Base-by-base conservation (phyloP, 768 basidiomycete species). In the Leucogyrophana mollusca region DNA sequence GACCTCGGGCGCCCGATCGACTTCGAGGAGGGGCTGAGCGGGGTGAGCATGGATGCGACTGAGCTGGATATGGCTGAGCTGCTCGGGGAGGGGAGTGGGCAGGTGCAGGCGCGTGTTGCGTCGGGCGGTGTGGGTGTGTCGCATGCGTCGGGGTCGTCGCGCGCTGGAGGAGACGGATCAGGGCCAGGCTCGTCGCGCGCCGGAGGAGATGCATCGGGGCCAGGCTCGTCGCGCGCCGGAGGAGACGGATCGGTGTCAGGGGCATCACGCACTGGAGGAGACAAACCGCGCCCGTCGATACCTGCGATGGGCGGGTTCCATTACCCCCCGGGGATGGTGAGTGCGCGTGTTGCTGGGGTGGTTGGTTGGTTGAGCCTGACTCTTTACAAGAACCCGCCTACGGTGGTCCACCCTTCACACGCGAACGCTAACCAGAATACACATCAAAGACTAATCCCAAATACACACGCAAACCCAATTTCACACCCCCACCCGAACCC, bases 281-380 rank as follows among this genome's bases (percentile, higher is more conserved):
- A 33, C 51, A 44, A 52, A 56, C 46, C 61, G 16, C 34, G 60
- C 27, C 55, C 66, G 10, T 25, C 57, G 14, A 62, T 65, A 32
- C 70, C 69, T 18, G 69, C 76, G 2, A 63, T 71, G 47, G 78
- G 78, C 21, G 77, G 76, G 2, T 81, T 76, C 53, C 68, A 77
- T 54, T 73, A 74, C 45, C 74, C 76, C 0, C 61, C 72, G 40
- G 75, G 72, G 18, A 60, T 70, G 62, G 79, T 79, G 52, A 7
- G 70, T 61, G 18, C 25, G 8, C 43, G 7, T 34, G 20, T 10
- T 47, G 13, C n/a, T n/a, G n/a, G n/a, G n/a, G 16, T 13, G 5
- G 17, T 17, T 32, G 41, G 34, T 4, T 30, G 40, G 22, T 34
- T 41, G 11, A 13, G 23, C 8, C 16, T 4, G 34, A n/a, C n/a